These are phyloP conservation scores for Aspergillus calidoustus DNA, from an alignment of 2,329 filamentous ascomycete species.

Conservation along the genomic window DNA sequence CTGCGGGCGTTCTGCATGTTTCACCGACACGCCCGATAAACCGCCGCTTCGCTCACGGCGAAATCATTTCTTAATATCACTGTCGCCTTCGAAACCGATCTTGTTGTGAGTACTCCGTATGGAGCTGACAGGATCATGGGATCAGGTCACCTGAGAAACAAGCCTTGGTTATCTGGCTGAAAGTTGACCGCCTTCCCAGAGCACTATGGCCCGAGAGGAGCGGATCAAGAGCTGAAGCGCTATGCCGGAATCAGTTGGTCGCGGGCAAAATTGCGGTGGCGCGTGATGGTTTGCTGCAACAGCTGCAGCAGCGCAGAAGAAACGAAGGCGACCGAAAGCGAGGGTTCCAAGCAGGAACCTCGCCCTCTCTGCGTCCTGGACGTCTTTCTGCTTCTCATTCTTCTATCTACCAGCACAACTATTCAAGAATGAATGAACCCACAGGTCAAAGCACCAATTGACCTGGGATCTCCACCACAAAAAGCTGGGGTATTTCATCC, in stretches of 20 bases:
- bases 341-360: not conserved
- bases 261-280: conserved; percentile 12
- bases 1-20: not conserved
- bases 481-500: conserved; percentile 20
- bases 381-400: not conserved
- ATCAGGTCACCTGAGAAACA: conserved; percentile 1
- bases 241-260: conserved; percentile 13
- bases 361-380: not conserved
- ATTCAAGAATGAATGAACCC: conserved; percentile 5
- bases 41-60: not conserved
- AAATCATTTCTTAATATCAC: not conserved
- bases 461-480: conserved; percentile 1
- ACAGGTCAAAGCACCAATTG: conserved; percentile 5
- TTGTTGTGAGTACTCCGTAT: not conserved
- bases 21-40: too few relatives aligned
- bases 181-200: conserved; percentile 19
- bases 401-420: not conserved
- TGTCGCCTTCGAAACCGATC: not conserved
- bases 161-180: conserved; percentile 3
- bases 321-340: not conserved
- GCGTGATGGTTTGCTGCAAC: conserved; percentile 15
- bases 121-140: not conserved
- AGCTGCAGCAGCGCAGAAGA: not conserved
- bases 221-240: not conserved
- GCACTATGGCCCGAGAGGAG: not conserved